Percentiles rank a stretch among this genome's conserved stretches.
These are phyloP conservation scores for Monosporozyma aquatica DNA, from an alignment of 805 yeast genomes.

Conservation along the genomic window DNA sequence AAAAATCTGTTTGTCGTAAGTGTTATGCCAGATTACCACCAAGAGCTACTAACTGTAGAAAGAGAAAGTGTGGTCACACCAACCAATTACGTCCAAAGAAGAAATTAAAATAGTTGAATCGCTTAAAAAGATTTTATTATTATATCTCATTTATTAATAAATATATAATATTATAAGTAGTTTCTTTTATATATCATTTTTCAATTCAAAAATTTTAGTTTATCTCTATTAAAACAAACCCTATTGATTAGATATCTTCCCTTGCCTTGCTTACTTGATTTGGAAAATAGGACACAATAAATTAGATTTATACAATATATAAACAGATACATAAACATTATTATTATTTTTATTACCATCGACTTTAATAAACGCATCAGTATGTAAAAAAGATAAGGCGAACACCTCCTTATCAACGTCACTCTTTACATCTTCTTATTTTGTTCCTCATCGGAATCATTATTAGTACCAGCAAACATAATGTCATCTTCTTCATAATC, in stretches of 20 bases:
- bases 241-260: too few species aligned
- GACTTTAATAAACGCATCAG: background rate
- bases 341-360: background rate
- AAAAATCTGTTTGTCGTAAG: constrained; percentile 93
- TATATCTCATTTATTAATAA: constrained; percentile 2
- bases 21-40: constrained; percentile 99
- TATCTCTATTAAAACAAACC: too few species aligned
- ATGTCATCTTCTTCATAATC: constrained; percentile 30
- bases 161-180: constrained; percentile 1
- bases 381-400: background rate
- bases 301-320: too few species aligned
- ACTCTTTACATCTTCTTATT: background rate
- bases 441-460: constrained; percentile 7
- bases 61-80: constrained; percentile 99
- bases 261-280: too few species aligned
- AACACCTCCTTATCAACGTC: background rate
- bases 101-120: constrained; percentile 66
- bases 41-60: constrained; percentile 99
- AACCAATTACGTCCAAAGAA: constrained; percentile 99
- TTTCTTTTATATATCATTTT: background rate
- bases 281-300: too few species aligned
- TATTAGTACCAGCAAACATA: constrained; percentile 3
- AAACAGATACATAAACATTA: background rate
- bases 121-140: constrained; percentile 17
- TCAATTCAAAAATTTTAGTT: background rate